Base-by-base conservation (phyloP, 2,329 filamentous ascomycete genomes). In the Fusarium lyarnte region DNA sequence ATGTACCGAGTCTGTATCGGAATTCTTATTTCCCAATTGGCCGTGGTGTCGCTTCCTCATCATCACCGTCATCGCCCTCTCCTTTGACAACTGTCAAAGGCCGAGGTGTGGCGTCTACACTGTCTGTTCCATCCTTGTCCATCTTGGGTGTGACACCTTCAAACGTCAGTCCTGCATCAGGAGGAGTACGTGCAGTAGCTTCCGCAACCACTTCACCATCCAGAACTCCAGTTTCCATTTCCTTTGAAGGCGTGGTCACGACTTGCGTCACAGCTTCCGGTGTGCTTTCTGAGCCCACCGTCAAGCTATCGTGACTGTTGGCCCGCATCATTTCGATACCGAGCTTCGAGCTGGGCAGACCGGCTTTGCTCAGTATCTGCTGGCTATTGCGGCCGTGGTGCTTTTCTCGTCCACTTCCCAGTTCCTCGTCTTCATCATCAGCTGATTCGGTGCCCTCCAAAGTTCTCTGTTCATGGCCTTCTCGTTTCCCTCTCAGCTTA, bases 241-340 rank as follows among this genome's bases (percentile, higher is more conserved):
- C 85, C 45, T 83, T 82, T 5, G 82, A 84, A 3, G 87, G 86
- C 21, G 86, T 88, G 13, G 84, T 86, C 46, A 78, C 80, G 17
- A 86, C 84, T 76, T 87, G 85, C 7, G 87, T 87, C n/a, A 84
- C 80, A n/a, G 85, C 84, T 71, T 88, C 87, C 2, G 84, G 80
- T 19, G 84, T 85, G 73, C 82, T 85, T 51, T 88, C 87, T 6
- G 87, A 86, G 16, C 83, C 81, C 17, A 87, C 58, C 3, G 85
- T 85, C 60, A 93, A 89, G 78, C 95, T 97, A 53, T 97, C 95
- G 76, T 95, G 92, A 78, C 94, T 97, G 80, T 97, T 97, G 25
- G 95, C 97, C 52, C 95, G 91, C 94, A 98, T 95, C 95, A 98
- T 98, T 81, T 98, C 95, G 54, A 94, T 96, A 4, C 94, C 94